These are phyloP conservation scores for Phialophora verrucosa DNA, from an alignment of 2,329 filamentous ascomycete genomes.

Conservation along the genomic window DNA sequence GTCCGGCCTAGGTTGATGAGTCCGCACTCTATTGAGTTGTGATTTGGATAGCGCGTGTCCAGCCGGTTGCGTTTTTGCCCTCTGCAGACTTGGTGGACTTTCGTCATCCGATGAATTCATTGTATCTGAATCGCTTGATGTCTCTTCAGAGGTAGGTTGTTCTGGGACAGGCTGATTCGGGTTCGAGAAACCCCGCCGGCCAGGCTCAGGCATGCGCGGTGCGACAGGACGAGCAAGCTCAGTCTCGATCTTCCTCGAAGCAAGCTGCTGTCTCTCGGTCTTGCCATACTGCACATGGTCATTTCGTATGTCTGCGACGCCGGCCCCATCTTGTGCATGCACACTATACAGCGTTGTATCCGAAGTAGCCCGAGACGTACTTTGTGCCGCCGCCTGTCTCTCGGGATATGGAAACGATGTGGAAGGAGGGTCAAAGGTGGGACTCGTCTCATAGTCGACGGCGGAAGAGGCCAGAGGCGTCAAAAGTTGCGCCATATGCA, in stretches of 20 bases:
- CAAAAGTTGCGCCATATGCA: slow-evolving; percentile 29
- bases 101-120: slow-evolving; percentile 31
- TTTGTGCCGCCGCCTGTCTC: neutral
- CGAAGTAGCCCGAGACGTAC: slow-evolving; percentile 9
- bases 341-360: slow-evolving; percentile 22
- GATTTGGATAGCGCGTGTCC: slow-evolving; percentile 26
- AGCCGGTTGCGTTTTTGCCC: slow-evolving; percentile 24
- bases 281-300: neutral
- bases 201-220: slow-evolving; percentile 12
- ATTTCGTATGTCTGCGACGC: neutral
- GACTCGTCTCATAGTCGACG: slow-evolving; percentile 21
- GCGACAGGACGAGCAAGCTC: slow-evolving; percentile 26
- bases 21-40: slow-evolving; percentile 35
- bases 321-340: neutral
- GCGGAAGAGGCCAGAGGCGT: slow-evolving; percentile 24
- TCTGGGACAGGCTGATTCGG: slow-evolving; percentile 3
- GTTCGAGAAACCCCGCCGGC: slow-evolving; percentile 21
- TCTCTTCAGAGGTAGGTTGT: neutral
- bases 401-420: slow-evolving; percentile 26
- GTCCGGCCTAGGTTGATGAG: slow-evolving; percentile 13
- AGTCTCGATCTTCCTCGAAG: slow-evolving; percentile 28
- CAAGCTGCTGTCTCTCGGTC: slow-evolving; percentile 19
- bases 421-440: slow-evolving; percentile 23
- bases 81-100: slow-evolving; percentile 15
- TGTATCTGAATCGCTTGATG: slow-evolving; percentile 27